phyloP scores from a whole-genome alignment of 441 rosid genomes.

The Melastoma candidum region DNA sequence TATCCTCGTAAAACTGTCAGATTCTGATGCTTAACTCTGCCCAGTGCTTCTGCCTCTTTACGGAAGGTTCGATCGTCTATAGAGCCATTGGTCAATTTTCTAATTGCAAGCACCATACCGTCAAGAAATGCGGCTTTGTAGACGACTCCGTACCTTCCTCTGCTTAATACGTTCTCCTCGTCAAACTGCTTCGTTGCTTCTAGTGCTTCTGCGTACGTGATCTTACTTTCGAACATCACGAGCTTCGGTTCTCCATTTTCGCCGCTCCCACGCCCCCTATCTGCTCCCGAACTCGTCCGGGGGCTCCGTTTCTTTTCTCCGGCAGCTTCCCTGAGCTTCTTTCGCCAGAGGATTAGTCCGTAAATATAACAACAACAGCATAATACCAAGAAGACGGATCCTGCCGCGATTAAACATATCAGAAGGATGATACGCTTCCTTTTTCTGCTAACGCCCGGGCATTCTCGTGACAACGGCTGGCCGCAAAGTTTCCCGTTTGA shows the following conservation, averaged over 20 bases:
- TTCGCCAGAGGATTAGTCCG: constrained; percentile 50
- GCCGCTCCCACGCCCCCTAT: constrained; percentile 30
- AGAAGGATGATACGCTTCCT: constrained; percentile 45
- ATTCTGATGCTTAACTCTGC: constrained; percentile 80
- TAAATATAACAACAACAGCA: constrained; percentile 50
- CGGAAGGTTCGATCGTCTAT: constrained; percentile 62
- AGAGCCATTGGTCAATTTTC: constrained; percentile 63
- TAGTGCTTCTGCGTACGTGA: constrained; percentile 44
- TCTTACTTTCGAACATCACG: constrained; percentile 59
- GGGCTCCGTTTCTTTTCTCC: constrained; percentile 62
- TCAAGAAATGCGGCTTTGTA: constrained; percentile 86
- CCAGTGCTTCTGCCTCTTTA: constrained; percentile 80
- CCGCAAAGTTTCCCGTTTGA: constrained; percentile 62
- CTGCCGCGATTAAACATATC: constrained; percentile 33
- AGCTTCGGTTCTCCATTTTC: constrained; percentile 67
- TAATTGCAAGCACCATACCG: constrained; percentile 88
- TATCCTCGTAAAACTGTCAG: constrained; percentile 86
- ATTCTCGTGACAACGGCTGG: constrained; percentile 49
- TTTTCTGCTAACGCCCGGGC: constrained; percentile 30
- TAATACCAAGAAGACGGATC: constrained; percentile 32
- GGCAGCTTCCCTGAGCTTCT: constrained; percentile 37
- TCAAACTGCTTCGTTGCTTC: constrained; percentile 70
- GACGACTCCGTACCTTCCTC: constrained; percentile 66
- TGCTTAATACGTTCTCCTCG: constrained; percentile 58
- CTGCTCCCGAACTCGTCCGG: constrained; percentile 35